Evolutionary conservation across 345 rosid species (phyloP).

Genomic region (Gossypium mustelinum): DNA sequence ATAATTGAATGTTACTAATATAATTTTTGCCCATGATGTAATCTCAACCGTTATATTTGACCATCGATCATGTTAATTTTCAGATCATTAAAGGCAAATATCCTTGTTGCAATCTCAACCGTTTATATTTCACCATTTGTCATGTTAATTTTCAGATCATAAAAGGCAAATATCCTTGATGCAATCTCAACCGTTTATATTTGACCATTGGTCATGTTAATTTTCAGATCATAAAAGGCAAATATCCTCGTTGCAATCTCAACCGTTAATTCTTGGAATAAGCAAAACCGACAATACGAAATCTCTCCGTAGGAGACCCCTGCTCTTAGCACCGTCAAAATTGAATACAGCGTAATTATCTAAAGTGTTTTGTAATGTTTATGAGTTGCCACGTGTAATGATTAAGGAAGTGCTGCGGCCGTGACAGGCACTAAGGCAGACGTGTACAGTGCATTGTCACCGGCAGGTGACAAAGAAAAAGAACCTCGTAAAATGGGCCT

Average conservation of each 20-base stretch:
- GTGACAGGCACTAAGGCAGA: constrained; percentile 20
- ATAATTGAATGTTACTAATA: too few relatives aligned
- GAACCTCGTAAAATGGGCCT: constrained; percentile 30
- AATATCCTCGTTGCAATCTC: background rate
- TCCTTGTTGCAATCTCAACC: background rate
- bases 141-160: too few relatives aligned
- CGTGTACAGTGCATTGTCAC: constrained; percentile 28
- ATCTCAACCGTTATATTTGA: too few relatives aligned
- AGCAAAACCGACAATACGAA: background rate
- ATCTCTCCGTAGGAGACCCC: background rate
- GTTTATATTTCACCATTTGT: background rate
- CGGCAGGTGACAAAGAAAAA: constrained; percentile 23
- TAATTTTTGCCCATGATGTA: too few relatives aligned
- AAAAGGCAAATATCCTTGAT: too few relatives aligned
- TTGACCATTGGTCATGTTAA: too few relatives aligned
- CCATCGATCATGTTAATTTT: too few relatives aligned
- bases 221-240: too few relatives aligned
- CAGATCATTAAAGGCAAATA: too few relatives aligned
- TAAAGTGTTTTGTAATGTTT: background rate
- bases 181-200: too few relatives aligned
- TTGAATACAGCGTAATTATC: background rate
- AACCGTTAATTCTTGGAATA: background rate
- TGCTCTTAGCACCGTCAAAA: constrained; percentile 12
- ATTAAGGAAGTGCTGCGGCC: background rate
- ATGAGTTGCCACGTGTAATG: background rate